Evolutionary conservation across 1,139 yeast species (phyloP), one percentile per base, ranked within the genome.

Genomic region (Hyphopichia pseudoburtonii): DNA sequence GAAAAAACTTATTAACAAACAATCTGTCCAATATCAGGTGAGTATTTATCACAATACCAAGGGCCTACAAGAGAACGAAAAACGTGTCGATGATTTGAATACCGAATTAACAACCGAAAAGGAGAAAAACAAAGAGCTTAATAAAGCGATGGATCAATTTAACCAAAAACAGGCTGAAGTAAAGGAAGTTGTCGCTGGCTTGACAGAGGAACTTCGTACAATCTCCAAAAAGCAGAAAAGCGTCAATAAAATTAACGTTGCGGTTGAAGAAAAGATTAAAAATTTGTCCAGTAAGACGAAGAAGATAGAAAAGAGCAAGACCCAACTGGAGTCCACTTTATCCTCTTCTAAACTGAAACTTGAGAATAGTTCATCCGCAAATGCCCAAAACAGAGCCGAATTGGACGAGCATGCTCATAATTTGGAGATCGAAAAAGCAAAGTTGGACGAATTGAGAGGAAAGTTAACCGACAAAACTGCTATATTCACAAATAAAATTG

Each of bases 401-500:
- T 51, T 82, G 12, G 63, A 58, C 2, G 63, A 59, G n/a, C 63
- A 86, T 15, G 66, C 70, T 17, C 44, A 44, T 3, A 64, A 74
- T 4, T 65, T 86, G 22, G 70, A 65, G 12, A 43, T 41, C 0
- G 96, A 90, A 54, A 78, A 76, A 41, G 55, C 54, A 0, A 68
- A 65, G 26, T 64, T 92, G 17, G 84, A 79, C 40, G 73, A 73
- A 27, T 82, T 90, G 15, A 80, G 92, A 51, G 52, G 70, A 9
- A 78, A 78, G 22, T 69, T 92, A 38, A 80, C 88, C 12, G 83
- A 80, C 37, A 87, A 88, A 53, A 92, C 95, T 0, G 74, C 81
- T 11, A 77, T 64, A 2, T 76, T 80, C 41, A 77, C 88, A 0
- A 72, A 71, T 15, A 73, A 84, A 51, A 82, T 88, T 37, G 87